phyloP scores from a whole-genome alignment of 495 filamentous ascomycete species.

The Penicillium cataractarum region DNA sequence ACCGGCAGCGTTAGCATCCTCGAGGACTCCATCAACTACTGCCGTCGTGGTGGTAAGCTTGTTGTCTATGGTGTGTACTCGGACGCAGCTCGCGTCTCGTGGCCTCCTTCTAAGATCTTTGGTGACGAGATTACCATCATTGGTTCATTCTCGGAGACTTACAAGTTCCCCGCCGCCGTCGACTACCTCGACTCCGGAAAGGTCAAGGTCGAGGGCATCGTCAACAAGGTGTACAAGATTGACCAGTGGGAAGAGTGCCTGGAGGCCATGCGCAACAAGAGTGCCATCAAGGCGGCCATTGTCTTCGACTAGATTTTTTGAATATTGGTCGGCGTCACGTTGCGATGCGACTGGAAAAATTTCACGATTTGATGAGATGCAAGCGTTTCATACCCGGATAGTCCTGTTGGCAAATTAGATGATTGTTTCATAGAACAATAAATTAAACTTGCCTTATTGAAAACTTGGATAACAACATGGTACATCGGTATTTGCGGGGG shows the following conservation, averaged over 20 bases:
- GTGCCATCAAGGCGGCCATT: constrained; percentile 72
- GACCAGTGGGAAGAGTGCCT: constrained; percentile 50
- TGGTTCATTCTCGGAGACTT: constrained; percentile 69
- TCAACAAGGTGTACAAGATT: constrained; percentile 55
- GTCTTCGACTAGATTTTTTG: constrained; percentile 58
- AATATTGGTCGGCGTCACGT: background rate
- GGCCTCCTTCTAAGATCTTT: constrained; percentile 69
- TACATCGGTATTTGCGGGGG: background rate
- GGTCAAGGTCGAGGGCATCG: constrained; percentile 60
- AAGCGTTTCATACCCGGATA: background rate
- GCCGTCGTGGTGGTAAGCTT: constrained; percentile 68
- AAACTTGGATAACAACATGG: background rate
- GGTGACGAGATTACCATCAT: constrained; percentile 70
- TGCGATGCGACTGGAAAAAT: background rate
- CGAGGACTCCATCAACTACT: constrained; percentile 70
- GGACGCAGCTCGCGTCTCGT: constrained; percentile 60
- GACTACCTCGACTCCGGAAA: constrained; percentile 70
- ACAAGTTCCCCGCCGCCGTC: constrained; percentile 74
- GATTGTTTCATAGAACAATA: constrained; percentile 8
- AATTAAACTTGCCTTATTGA: background rate
- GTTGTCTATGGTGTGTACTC: constrained; percentile 72
- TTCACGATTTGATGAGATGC: constrained; percentile 5
- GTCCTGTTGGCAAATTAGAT: constrained; percentile 1
- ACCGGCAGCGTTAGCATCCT: constrained; percentile 69
- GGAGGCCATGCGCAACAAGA: constrained; percentile 60